Conservation (phyloP, 2,329 filamentous ascomycete species). For the Cephalotrichum gorgonifer region DNA sequence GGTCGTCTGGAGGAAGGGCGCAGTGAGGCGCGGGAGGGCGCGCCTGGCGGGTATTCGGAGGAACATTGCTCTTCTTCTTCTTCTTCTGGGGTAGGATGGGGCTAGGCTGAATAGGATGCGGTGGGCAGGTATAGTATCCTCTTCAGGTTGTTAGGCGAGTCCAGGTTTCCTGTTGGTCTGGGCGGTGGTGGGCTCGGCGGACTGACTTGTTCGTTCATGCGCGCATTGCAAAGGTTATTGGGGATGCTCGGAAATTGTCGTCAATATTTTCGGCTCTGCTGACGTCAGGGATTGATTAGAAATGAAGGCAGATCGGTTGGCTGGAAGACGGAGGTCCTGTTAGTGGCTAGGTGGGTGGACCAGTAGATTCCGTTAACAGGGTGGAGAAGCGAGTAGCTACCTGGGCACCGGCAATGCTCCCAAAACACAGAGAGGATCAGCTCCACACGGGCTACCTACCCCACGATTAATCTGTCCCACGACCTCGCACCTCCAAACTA, state of each 20-base stretch:
- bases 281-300: slow-evolving; percentile 1
- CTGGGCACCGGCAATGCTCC: neutral
- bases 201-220: slow-evolving; percentile 1
- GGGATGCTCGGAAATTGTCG: neutral
- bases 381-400: neutral
- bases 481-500: neutral
- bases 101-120: neutral
- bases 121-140: neutral
- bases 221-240: slow-evolving; percentile 6
- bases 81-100: neutral
- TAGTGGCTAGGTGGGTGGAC: neutral
- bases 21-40: neutral
- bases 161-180: neutral
- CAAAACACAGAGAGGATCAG: neutral
- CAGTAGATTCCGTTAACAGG: neutral
- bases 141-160: neutral
- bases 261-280: neutral
- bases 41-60: slow-evolving; percentile 1
- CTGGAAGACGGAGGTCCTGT: neutral
- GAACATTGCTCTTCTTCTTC: slow-evolving; percentile 5
- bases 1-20: slow-evolving; percentile 6
- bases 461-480: neutral
- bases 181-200: neutral
- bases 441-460: neutral
- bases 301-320: slow-evolving; percentile 1